Evolutionary conservation across 2,329 filamentous ascomycete species (phyloP), one percentile per base, ranked within the genome.

Genomic region (Decorospora gaudefroyi): DNA sequence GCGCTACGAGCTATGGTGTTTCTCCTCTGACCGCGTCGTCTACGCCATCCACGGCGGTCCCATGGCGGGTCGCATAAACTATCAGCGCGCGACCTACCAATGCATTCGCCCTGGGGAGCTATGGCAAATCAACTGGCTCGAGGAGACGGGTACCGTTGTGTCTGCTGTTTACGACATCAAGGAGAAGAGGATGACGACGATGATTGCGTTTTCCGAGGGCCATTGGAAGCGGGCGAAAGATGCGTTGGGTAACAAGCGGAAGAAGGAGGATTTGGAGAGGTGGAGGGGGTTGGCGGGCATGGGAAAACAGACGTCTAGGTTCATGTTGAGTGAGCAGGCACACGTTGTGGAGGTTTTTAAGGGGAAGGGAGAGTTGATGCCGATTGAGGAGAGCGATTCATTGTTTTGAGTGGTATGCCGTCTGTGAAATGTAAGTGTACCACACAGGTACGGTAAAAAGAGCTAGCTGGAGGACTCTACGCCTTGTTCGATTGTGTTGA

Each of bases 1-100:
- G 81, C 74, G 78, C 1, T 83, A 83, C 53, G 80, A 83, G 47
- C 76, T 83, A 58, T 83, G 80, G 80, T 82, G 82, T 65, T 78
- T 78, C 54, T 79, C 75, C n/a, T 65, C 75, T 12, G 60, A 59
- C 40, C 74, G 78, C 4, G 74, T 81, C 33, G 76, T 83, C 46
- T 83, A 83, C 53, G 74, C 75, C 16, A 83, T 83, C 41, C 79
- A 83, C 51, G 79, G 80, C 3, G 80, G 80, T 0, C 80, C 80
- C 3, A 83, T 83, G 59, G 57, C 55, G 23, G 57, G 59, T 6
- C 50, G 80, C 0, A 75, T 72, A 3, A 77, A 76, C 5, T 83
- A 80, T 52, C 79, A 82, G 53, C 72, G 74, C 1, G 77, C 73
- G 9, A 77, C 75, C 1, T 83, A 79, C 54, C 79, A 82, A 56